Conservation (phyloP, 371 early-diverging fungal species). For the Mucor velutinosus region DNA sequence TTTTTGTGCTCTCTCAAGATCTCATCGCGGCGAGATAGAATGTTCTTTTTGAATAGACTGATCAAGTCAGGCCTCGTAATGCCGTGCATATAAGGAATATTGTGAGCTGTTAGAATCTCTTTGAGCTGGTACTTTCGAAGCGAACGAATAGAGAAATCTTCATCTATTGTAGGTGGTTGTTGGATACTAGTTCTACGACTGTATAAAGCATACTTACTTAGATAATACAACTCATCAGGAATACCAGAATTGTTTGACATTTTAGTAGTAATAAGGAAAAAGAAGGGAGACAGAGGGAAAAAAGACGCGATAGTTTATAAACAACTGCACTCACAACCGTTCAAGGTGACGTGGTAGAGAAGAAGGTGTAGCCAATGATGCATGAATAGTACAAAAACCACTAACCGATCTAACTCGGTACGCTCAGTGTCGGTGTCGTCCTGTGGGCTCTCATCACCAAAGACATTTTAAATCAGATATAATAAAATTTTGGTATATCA, state of each 20-base stretch:
- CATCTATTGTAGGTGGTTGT: conserved; percentile 3
- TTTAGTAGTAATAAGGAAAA: not conserved
- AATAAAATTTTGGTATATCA: no score
- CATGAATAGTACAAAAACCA: not conserved
- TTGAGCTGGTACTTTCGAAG: conserved; percentile 21
- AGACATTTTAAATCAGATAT: no score
- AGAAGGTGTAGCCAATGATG: not conserved
- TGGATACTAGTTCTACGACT: not conserved
- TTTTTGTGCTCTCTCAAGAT: not conserved
- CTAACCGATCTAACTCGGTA: no score
- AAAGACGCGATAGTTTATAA: not conserved
- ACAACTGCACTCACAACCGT: not conserved
- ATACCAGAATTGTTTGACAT: conserved; percentile 6
- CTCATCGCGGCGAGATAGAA: conserved; percentile 8
- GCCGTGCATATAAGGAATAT: conserved; percentile 7
- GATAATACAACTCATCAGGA: conserved; percentile 18
- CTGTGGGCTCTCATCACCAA: no score
- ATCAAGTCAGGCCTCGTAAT: conserved; percentile 5
- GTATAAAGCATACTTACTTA: conserved; percentile 3
- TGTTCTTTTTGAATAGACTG: conserved; percentile 11
- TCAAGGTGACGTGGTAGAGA: not conserved
- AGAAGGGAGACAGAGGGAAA: not conserved
- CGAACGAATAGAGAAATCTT: conserved; percentile 15
- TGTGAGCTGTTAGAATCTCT: conserved; percentile 13
- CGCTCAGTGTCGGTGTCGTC: no score